Base-by-base conservation (phyloP, 2,329 filamentous ascomycete genomes). In the Microcyclospora pomicola region DNA sequence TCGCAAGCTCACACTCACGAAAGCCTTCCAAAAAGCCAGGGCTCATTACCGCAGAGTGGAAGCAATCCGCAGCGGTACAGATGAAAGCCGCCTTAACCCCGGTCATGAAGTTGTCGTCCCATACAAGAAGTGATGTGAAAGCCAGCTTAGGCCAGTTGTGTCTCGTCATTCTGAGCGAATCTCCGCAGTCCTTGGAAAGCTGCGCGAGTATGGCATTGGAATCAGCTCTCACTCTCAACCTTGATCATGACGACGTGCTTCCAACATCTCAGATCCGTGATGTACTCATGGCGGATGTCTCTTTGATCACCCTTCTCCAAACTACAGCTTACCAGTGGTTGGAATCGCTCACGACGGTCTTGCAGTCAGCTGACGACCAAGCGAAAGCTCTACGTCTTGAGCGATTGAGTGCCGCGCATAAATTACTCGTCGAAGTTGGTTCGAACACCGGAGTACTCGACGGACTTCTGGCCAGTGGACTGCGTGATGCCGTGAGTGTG, bases 291-390 rank as follows among this genome's bases (percentile, higher is more conserved):
- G 73, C 77, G 9, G 76, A 85, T 48, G 61, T 69, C 2, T 64
- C 72, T 35, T 66, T 87, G 2, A 63, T 70, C 3, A 75, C 81
- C 15, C 63, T 73, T 2, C 64, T 88, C 16, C 82, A 83, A 49
- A 72, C 69, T 19, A 80, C 74, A 1, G 68, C 92, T 1, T 82
- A 88, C 56, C 77, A 77, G 37, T 95, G 87, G 86, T 72, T 87
- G 15, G 74, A 75, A 2, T 79, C 83, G 31, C 70, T 98, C 13
- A 80, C 88, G 5, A 73, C 86, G 12, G 61, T 84, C 11, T 87
- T 95, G 76, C 84, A 88, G 55, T 75, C 77, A 7, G 80, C 77
- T 47, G 86, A 96, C 50, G 85, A 94, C 48, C 68, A 69, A n/a
- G 66, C 71, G 19, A 93, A 92, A 56, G 70, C 76, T 43, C 71